A percentile compares a stretch with the other conserved stretches of the same genome.
Conservation (phyloP, 2,329 filamentous ascomycete species). For the Phoma sp. region DNA sequence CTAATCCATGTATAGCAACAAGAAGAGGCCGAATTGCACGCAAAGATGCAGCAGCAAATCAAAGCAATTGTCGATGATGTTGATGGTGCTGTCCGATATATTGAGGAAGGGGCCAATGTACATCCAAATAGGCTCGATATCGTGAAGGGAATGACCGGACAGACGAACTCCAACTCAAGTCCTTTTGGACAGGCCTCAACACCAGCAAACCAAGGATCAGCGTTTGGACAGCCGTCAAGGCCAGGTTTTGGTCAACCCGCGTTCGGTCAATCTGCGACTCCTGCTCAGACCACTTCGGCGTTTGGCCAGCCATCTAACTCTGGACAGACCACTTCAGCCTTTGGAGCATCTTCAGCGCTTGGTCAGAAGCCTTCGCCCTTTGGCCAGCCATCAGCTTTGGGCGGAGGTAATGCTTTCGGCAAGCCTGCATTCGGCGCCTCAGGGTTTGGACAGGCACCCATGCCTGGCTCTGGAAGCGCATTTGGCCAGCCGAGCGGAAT, state of each 20-base stretch:
- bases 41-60: conserved; percentile 71
- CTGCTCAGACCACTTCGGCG: conserved; percentile 40
- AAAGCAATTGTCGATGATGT: conserved; percentile 71
- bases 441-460: conserved; percentile 51
- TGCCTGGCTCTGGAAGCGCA: conserved; percentile 29
- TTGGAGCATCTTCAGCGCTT: conserved; percentile 49
- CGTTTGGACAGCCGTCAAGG: conserved; percentile 50
- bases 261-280: conserved; percentile 47
- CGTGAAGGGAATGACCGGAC: conserved; percentile 27
- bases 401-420: conserved; percentile 45
- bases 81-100: conserved; percentile 64
- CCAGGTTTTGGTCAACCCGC: conserved; percentile 43
- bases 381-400: conserved; percentile 46
- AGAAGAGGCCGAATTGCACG: conserved; percentile 66
- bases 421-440: conserved; percentile 34
- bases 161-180: conserved; percentile 23
- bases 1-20: conserved; percentile 58
- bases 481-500: conserved; percentile 24
- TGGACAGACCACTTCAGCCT: conserved; percentile 36
- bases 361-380: conserved; percentile 44
- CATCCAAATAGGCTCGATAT: conserved; percentile 45
- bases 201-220: conserved; percentile 30
- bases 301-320: conserved; percentile 51
- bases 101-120: conserved; percentile 44
- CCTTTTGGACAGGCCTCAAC: conserved; percentile 33